Conservation (phyloP, 2,329 filamentous ascomycete genomes). For the Monilinia aucupariae region DNA sequence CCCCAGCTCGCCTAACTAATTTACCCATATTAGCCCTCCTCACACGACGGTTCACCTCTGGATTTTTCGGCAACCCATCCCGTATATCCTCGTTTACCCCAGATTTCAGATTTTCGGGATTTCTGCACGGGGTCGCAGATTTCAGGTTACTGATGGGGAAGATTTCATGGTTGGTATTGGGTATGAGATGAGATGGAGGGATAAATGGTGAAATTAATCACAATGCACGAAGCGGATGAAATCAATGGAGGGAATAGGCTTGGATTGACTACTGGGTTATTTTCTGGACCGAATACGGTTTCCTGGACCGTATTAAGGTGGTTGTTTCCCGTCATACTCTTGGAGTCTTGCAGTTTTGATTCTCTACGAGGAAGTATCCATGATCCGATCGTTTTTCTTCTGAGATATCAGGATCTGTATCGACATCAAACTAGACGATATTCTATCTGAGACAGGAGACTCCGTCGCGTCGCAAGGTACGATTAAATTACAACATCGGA, state of each 20-base stretch:
- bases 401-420: neutral
- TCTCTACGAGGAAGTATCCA: too few species aligned
- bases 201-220: neutral
- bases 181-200: neutral
- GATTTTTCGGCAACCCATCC: neutral
- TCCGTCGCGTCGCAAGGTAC: neutral
- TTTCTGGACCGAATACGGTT: neutral
- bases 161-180: neutral
- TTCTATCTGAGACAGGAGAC: too few species aligned
- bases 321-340: neutral
- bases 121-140: neutral
- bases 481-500: neutral
- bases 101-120: neutral
- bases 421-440: neutral
- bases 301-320: neutral
- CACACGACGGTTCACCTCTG: neutral
- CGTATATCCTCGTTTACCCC: constrained; percentile 9
- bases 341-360: neutral
- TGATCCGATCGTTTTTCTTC: neutral
- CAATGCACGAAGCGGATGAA: neutral
- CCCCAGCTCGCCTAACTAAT: neutral
- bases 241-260: neutral
- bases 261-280: neutral
- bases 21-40: neutral
- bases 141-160: too few species aligned